phyloP scores from a whole-genome alignment of 106 monocot species.

The Acanthochlamys bracteata region DNA sequence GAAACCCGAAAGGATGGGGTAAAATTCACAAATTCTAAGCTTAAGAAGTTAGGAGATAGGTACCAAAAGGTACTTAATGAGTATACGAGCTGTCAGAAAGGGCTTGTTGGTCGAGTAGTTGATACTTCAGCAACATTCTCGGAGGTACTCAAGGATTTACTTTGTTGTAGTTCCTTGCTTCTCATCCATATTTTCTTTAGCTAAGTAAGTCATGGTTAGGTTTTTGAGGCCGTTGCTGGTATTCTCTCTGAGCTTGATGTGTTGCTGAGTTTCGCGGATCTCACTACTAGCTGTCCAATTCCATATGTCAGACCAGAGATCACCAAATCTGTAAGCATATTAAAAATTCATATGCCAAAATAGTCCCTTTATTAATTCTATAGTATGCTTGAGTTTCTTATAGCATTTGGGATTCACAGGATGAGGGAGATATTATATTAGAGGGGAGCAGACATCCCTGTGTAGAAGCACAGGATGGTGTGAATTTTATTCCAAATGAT shows the following conservation, averaged over 20 bases:
- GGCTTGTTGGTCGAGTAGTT: conserved; percentile 71
- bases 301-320: conserved; percentile 84
- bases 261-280: conserved; percentile 84
- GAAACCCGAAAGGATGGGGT: conserved; percentile 98
- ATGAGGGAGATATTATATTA: conserved; percentile 86
- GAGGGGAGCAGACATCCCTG: conserved; percentile 97
- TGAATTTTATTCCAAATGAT: conserved; percentile 97
- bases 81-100: conserved; percentile 71
- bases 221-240: conserved; percentile 64
- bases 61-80: conserved; percentile 65
- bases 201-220: conserved; percentile 19
- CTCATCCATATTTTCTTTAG: background rate
- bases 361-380: too few relatives aligned
- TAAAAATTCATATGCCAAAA: too few relatives aligned
- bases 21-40: conserved; percentile 82
- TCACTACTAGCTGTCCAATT: conserved; percentile 70
- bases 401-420: conserved; percentile 38
- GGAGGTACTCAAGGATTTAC: conserved; percentile 42
- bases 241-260: conserved; percentile 93
- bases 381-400: too few relatives aligned
- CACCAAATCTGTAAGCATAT: conserved; percentile 61
- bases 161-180: background rate
- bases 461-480: conserved; percentile 95
- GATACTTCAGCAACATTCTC: conserved; percentile 65
- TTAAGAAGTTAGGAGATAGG: conserved; percentile 81